Conservation (phyloP, 352 stramenopile genomes). For the Albugo candida region DNA sequence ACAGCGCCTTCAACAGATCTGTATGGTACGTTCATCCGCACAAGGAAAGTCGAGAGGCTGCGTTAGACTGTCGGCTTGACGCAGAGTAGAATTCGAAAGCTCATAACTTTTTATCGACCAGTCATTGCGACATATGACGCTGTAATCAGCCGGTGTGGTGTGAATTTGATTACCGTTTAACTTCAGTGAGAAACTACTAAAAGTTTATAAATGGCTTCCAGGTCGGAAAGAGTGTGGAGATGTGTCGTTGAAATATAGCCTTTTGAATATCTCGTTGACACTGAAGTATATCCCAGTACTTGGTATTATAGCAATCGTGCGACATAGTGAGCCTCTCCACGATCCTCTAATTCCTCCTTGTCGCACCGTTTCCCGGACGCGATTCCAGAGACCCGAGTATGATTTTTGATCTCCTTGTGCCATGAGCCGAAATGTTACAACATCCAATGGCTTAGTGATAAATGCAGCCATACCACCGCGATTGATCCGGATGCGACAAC, state of each 20-base stretch:
- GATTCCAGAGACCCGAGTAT: slow-evolving; percentile 40
- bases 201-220: no score
- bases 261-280: slow-evolving; percentile 72
- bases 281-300: slow-evolving; percentile 68
- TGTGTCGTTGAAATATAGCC: slow-evolving; percentile 40
- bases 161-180: no score
- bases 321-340: slow-evolving; percentile 46
- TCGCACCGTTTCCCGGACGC: slow-evolving; percentile 27
- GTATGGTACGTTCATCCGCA: no score
- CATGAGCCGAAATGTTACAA: slow-evolving; percentile 67
- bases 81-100: no score
- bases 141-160: no score
- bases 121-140: no score
- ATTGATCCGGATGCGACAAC: slow-evolving; percentile 34
- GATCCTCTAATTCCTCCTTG: slow-evolving; percentile 32
- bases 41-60: no score
- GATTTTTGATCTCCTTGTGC: slow-evolving; percentile 48
- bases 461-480: slow-evolving; percentile 45
- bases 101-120: no score
- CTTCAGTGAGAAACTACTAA: no score
- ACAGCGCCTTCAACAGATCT: no score
- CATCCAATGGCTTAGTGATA: slow-evolving; percentile 63
- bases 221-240: no score
- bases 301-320: slow-evolving; percentile 55
- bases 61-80: no score